These are phyloP conservation scores for Aspergillus ustus DNA, from an alignment of 2,329 filamentous ascomycete species.

Conservation along the genomic window DNA sequence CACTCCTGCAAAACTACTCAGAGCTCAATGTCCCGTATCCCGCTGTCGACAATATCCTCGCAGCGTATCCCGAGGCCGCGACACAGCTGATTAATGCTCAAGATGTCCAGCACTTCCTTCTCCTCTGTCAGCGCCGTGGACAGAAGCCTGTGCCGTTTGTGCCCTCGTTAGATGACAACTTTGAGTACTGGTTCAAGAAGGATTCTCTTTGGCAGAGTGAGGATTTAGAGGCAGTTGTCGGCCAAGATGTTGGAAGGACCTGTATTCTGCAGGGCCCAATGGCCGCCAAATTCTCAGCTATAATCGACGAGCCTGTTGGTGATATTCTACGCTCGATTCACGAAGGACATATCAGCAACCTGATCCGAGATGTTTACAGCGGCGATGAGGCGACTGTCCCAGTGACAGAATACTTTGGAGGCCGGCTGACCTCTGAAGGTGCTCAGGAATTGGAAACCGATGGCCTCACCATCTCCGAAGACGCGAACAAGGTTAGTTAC, in stretches of 20 bases:
- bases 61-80: conserved; percentile 83
- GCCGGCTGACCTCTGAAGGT: conserved; percentile 69
- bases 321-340: conserved; percentile 93
- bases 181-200: conserved; percentile 99
- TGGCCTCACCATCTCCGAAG: conserved; percentile 80
- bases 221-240: conserved; percentile 93
- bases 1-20: conserved; percentile 84
- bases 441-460: conserved; percentile 79
- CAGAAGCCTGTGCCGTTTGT: conserved; percentile 99
- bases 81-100: conserved; percentile 96
- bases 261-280: conserved; percentile 96
- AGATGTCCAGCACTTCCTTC: conserved; percentile 94
- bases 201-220: conserved; percentile 99
- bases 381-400: conserved; percentile 77
- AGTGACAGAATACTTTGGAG: conserved; percentile 91
- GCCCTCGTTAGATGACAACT: conserved; percentile 92
- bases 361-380: conserved; percentile 80
- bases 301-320: conserved; percentile 91
- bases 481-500: conserved; percentile 80
- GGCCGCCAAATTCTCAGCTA: conserved; percentile 85
- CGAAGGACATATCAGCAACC: conserved; percentile 77
- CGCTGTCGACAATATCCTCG: conserved; percentile 76
- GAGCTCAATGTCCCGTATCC: conserved; percentile 84
- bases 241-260: conserved; percentile 91
- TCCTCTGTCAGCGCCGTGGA: conserved; percentile 85